Base-by-base conservation (phyloP, 2,329 filamentous ascomycete species). In the Pseudocercospora crystallina region DNA sequence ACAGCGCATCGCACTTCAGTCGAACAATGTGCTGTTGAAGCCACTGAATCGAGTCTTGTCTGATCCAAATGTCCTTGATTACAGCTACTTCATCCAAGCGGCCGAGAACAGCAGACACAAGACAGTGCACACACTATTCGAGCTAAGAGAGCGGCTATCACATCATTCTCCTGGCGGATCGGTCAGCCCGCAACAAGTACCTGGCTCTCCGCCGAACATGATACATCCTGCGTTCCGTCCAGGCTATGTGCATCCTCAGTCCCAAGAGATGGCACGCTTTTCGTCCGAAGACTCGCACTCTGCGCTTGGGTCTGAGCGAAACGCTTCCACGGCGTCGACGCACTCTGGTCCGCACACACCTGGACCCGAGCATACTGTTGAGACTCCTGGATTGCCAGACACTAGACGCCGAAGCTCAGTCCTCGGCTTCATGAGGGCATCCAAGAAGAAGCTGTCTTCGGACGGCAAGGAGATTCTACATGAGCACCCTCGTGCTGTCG, bases 1-100 rank as follows among this genome's bases (percentile, higher is more conserved):
- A 39, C 61, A 61, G 47, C 54, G 58, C 29, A 58, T 65, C 17
- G 57, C 57, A 5, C 60, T 61, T 5, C 49, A 63, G 36, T 38
- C 64, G 43, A 57, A 64, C 31, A 46, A 32, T 2, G 41, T 30
- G 31, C 41, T 43, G 14, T 43, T 43, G n/a, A 14, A 15, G 10
- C 41, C 41, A 14, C 41, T 43, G 14, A 14, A 32, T 15, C 26
- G 34, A 15, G 41, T 32, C n/a, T 26, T 17, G 2, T 33, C 15
- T 11, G 30, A 43, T 9, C 3, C n/a, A 10, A 33, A 14, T 5
- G 32, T 43, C 41, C n/a, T 20, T 31, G 31, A 43, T 17, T 43
- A 43, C 15, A 12, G 20, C n/a, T 34, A 30, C n/a, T 14, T 43
- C 9, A n/a, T 43, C 14, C 41, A 43, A 33, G 41, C 31, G 10